Evolutionary conservation across 192 early-diverging fungal genomes (phyloP).

Genomic region (Coemansia sp.): DNA sequence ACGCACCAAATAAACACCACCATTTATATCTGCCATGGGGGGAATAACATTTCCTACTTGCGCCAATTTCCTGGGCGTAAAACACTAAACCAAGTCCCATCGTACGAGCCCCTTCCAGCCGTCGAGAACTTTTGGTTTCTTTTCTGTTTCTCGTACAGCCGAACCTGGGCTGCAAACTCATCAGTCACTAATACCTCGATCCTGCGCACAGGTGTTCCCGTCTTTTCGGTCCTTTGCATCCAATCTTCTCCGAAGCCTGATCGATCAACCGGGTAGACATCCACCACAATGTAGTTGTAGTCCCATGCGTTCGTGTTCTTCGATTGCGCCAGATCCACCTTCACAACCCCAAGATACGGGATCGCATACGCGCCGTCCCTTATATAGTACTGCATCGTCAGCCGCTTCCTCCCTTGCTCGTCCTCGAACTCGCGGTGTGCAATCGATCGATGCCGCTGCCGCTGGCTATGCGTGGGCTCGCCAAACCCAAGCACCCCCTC

Average conservation of each 20-base stretch:
- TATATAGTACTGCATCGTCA: conserved; percentile 44
- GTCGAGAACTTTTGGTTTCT: conserved; percentile 21
- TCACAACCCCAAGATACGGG: conserved; percentile 22
- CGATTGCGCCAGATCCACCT: conserved; percentile 24
- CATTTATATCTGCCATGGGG: not conserved
- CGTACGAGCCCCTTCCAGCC: conserved; percentile 8
- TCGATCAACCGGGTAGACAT: conserved; percentile 15
- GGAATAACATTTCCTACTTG: conserved; percentile 12
- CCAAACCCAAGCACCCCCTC: conserved; percentile 26
- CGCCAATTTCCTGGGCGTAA: conserved; percentile 38
- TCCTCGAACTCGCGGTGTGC: conserved; percentile 32
- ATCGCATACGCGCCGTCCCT: conserved; percentile 4
- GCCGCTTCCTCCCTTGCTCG: conserved; percentile 9
- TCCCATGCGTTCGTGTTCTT: conserved; percentile 23
- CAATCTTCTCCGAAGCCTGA: not conserved
- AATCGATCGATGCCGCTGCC: conserved; percentile 44
- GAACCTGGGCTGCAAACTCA: conserved; percentile 29
- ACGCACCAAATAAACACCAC: no score
- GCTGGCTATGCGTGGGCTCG: conserved; percentile 45
- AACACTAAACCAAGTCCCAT: conserved; percentile 47
- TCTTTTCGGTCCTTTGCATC: not conserved
- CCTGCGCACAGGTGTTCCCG: not conserved
- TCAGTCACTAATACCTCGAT: conserved; percentile 41
- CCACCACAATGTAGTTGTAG: conserved; percentile 43
- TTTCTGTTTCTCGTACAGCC: not conserved